Conservation (phyloP, 192 early-diverging fungal species). For the Coemansia sp. region DNA sequence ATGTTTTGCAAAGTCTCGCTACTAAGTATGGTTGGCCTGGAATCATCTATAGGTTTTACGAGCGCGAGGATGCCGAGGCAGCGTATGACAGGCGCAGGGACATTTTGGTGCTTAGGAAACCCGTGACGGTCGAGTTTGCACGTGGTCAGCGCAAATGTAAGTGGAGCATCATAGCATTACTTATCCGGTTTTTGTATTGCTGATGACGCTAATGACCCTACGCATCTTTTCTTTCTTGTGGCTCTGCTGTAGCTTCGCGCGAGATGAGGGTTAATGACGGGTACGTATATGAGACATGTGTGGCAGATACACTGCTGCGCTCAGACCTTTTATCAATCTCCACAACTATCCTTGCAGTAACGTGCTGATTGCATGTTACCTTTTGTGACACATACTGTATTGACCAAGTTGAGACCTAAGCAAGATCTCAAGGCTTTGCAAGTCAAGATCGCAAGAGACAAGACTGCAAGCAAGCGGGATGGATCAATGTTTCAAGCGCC, state of each 20-base stretch:
- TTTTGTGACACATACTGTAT: conserved; percentile 14
- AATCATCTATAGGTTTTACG: conserved; percentile 35
- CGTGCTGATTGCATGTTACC: conserved; percentile 19
- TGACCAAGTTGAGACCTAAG: conserved; percentile 8
- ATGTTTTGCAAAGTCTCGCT: not conserved
- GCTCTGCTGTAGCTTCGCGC: conserved; percentile 42
- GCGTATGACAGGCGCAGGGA: conserved; percentile 49
- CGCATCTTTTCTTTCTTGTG: not conserved
- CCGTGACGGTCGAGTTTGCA: conserved; percentile 55
- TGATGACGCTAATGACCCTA: not conserved
- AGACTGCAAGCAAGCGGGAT: conserved; percentile 7
- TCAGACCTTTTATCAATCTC: not conserved
- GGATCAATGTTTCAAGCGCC: conserved; percentile 2
- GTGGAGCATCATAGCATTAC: not conserved
- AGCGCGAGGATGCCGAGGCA: conserved; percentile 54
- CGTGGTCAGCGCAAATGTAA: conserved; percentile 57
- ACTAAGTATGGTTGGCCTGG: not conserved
- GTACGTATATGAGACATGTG: conserved; percentile 31
- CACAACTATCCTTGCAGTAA: not conserved
- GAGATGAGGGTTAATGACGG: conserved; percentile 48
- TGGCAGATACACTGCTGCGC: not conserved
- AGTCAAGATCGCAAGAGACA: conserved; percentile 43
- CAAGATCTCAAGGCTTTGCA: conserved; percentile 38
- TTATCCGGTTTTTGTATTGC: not conserved
- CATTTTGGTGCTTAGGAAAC: conserved; percentile 30